Percentiles rank a stretch among this genome's conserved stretches.
Conservation (phyloP, 2,329 filamentous ascomycete genomes). For the Diaporthe capsici region DNA sequence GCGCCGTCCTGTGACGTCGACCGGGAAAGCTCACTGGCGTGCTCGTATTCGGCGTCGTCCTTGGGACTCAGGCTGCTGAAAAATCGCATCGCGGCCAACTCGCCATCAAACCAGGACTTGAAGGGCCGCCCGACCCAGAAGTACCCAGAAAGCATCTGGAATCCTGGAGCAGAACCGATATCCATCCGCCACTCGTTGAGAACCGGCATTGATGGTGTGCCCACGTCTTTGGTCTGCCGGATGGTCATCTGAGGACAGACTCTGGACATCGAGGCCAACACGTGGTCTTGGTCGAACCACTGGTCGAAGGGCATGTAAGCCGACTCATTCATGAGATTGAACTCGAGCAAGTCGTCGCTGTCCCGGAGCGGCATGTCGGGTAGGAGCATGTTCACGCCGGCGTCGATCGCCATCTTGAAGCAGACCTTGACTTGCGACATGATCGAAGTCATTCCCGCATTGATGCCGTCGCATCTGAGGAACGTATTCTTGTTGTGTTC, state of each 20-base stretch:
- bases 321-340: slow-evolving; percentile 48
- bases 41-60: slow-evolving; percentile 31
- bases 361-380: slow-evolving; percentile 49
- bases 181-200: slow-evolving; percentile 35
- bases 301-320: slow-evolving; percentile 48
- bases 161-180: slow-evolving; percentile 25
- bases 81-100: slow-evolving; percentile 27
- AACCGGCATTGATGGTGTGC: slow-evolving; percentile 23
- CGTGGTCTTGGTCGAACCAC: slow-evolving; percentile 50
- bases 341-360: slow-evolving; percentile 45
- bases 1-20: slow-evolving; percentile 44
- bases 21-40: slow-evolving; percentile 35
- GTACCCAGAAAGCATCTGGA: slow-evolving; percentile 27
- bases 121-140: slow-evolving; percentile 41
- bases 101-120: slow-evolving; percentile 36
- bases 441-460: slow-evolving; percentile 49
- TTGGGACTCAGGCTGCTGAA: slow-evolving; percentile 19
- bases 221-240: slow-evolving; percentile 41
- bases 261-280: slow-evolving; percentile 42
- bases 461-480: slow-evolving; percentile 48
- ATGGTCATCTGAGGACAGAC: slow-evolving; percentile 49
- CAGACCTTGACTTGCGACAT: slow-evolving; percentile 51
- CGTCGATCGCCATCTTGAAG: slow-evolving; percentile 50
- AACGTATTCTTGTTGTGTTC: slow-evolving; percentile 45
- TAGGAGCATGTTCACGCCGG: slow-evolving; percentile 46